These are phyloP conservation scores for Blastobotrys peoriensis DNA, from an alignment of 805 yeast species.

Conservation along the genomic window DNA sequence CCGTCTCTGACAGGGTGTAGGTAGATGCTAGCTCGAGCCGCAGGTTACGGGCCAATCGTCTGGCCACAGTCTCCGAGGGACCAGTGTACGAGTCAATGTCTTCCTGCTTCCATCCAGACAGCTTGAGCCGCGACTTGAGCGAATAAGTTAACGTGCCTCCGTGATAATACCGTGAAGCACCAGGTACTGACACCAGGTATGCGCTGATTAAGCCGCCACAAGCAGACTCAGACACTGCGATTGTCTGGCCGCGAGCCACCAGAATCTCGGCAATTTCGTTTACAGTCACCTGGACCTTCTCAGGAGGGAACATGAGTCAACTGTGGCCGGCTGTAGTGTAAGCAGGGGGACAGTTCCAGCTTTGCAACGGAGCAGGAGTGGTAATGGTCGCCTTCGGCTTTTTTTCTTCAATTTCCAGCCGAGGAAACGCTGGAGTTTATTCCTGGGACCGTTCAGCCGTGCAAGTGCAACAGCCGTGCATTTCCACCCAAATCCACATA, in stretches of 20 bases:
- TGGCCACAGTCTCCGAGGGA: constrained; percentile 69
- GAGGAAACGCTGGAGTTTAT: no score
- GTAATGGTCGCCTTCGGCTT: no score
- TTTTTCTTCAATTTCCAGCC: no score
- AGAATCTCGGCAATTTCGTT: constrained; percentile 52
- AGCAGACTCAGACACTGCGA: constrained; percentile 81
- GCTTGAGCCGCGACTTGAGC: constrained; percentile 62
- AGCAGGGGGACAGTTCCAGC: no score
- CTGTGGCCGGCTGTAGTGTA: no score
- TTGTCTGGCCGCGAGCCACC: constrained; percentile 49
- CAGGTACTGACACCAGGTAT: constrained; percentile 73
- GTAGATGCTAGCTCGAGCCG: constrained; percentile 78
- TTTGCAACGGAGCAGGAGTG: no score
- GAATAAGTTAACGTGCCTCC: constrained; percentile 82
- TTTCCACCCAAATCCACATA: no score
- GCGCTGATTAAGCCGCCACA: constrained; percentile 85
- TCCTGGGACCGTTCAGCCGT: no score
- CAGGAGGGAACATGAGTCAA: constrained; percentile 59
- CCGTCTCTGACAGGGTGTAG: constrained; percentile 77
- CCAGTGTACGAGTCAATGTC: constrained; percentile 75
- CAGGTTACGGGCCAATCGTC: constrained; percentile 70
- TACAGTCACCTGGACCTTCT: constrained; percentile 45
- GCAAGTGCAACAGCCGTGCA: no score
- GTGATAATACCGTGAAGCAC: constrained; percentile 76
- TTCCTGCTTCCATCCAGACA: constrained; percentile 70